Evolutionary conservation across 106 monocot genomes (phyloP), one percentile per base, ranked within the genome.

Genomic region (Platanthera guangdongensis): DNA sequence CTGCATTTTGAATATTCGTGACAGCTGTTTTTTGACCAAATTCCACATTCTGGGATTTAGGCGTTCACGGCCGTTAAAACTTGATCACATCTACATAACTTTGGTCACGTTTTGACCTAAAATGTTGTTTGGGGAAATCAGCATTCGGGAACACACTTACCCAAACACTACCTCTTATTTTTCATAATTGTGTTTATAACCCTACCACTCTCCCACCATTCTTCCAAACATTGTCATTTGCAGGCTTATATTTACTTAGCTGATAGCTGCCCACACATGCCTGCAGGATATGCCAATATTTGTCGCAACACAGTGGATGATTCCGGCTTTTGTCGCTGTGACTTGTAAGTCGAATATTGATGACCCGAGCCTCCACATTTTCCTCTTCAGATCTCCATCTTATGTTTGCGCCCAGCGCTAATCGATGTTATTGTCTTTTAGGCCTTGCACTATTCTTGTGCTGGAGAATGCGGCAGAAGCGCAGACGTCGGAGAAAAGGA

Each of bases 381-480:
- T 67, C 0, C 19, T 21, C 67, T 67, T 67, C 67, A 67, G 8
- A 30, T 39, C 67, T 67, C 67, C 39, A 30, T 45, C 22, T 30
- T 67, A 53, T 39, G 19, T 64, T 2, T 22, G 63, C 25, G 1
- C n/a, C 53, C 8, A 14, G 22, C 67, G 48, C 28, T 48, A 7
- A 71, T 51, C 55, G 48, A 72, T 77, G 9, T 74, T 47, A 50
- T 50, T 57, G 51, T 71, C 30, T 76, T 32, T 76, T 86, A 97
- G 97, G 94, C 21, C 80, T 99, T 76, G 22, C 81, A 50, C 65
- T 92, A 50, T 83, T 83, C 32, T 81, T 94, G 74, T 92, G 86
- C 50, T 99, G 97, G 88, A 71, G 91, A 70, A 83, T 89, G 84
- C 85, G 88, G 47, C 90, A 87, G 67, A 94, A 83, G 78, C 82